Conservation (phyloP, 352 stramenopile species). For the Blastocystis sp. region DNA sequence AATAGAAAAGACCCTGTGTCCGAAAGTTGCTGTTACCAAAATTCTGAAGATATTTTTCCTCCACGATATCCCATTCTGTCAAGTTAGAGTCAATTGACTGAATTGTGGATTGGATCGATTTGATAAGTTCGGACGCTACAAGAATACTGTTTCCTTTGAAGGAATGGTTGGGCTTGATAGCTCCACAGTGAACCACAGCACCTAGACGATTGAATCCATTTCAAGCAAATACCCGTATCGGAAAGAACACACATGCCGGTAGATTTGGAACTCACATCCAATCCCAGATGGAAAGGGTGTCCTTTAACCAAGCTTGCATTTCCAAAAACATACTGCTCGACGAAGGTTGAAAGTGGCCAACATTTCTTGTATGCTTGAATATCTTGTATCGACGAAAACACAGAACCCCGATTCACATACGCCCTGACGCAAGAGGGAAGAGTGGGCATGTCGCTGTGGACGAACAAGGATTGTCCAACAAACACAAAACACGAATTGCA, state of each 20-base stretch:
- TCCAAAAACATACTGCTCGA: not conserved
- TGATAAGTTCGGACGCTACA: not conserved
- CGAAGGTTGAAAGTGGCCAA: not conserved
- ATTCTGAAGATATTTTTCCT: constrained; percentile 42
- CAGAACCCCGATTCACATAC: not conserved
- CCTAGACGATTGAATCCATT: not conserved
- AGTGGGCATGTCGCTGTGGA: not conserved
- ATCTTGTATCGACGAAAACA: constrained; percentile 29
- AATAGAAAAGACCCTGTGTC: constrained; percentile 32
- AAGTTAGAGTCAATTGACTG: not conserved
- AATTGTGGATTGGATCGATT: constrained; percentile 2
- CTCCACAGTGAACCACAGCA: not conserved
- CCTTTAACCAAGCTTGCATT: not conserved
- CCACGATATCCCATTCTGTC: not conserved
- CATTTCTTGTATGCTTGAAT: not conserved
- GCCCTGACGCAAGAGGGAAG: not conserved
- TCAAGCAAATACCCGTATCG: not conserved
- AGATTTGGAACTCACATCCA: constrained; percentile 11
- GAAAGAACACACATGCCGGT: constrained; percentile 37
- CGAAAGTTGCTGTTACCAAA: constrained; percentile 7
- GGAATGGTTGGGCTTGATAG: not conserved
- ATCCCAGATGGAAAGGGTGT: not conserved
- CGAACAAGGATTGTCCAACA: not conserved
- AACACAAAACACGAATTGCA: no score
- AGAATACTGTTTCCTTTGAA: constrained; percentile 40